Evolutionary conservation across 139 green algal species (phyloP).

Genomic region (Coccomyxa sp.): DNA sequence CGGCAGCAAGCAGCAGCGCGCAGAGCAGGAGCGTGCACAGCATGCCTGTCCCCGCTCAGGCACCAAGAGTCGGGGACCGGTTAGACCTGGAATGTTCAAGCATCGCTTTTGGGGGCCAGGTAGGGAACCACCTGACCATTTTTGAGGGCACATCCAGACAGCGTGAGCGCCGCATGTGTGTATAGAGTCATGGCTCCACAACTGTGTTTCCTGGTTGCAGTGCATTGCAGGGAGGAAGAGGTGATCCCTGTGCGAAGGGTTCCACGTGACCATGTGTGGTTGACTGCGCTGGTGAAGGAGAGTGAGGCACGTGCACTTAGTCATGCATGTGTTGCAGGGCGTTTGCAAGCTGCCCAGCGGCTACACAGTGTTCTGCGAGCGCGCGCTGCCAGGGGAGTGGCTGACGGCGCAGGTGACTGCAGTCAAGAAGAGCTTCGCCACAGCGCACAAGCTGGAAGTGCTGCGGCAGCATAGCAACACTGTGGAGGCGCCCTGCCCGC

Average conservation of each 20-base stretch:
- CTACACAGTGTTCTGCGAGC: slow-evolving; percentile 62
- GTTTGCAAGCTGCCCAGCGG: slow-evolving; percentile 46
- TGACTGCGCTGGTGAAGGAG: no score
- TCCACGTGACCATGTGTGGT: no score
- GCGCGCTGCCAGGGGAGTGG: slow-evolving; percentile 69
- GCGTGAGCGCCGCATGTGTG: no score
- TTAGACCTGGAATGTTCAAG: slow-evolving; percentile 38
- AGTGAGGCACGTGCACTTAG: no score
- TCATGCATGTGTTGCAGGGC: slow-evolving; percentile 42
- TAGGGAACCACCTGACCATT: not conserved
- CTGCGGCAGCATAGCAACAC: slow-evolving; percentile 34
- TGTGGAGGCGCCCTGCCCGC: slow-evolving; percentile 48
- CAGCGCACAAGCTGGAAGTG: slow-evolving; percentile 50
- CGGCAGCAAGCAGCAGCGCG: no score
- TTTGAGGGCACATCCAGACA: no score
- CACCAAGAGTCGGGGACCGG: slow-evolving; percentile 10
- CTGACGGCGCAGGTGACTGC: slow-evolving; percentile 42
- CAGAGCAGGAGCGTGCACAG: not conserved
- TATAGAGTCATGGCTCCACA: no score
- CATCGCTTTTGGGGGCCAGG: slow-evolving; percentile 47
- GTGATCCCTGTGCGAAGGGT: no score
- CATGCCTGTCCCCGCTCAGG: not conserved
- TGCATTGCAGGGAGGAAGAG: no score
- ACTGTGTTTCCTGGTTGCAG: no score
- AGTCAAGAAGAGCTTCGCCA: slow-evolving; percentile 32